A percentile compares a stretch with the other conserved stretches of the same genome.
Conservation (phyloP, 495 filamentous ascomycete genomes). For the Aspergillus affinis region DNA sequence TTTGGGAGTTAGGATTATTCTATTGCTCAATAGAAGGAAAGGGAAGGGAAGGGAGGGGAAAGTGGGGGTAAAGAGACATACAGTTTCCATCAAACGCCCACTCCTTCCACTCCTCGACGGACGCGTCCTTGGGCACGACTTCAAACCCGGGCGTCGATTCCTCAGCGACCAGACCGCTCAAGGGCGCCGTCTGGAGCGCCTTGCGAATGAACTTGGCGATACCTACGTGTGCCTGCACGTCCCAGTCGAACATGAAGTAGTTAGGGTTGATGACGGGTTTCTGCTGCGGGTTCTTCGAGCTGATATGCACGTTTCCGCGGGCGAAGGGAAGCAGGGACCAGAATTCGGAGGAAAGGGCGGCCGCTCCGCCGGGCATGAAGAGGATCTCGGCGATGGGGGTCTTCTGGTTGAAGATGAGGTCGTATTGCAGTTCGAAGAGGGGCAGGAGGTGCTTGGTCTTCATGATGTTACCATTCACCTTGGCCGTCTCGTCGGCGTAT, state of each 20-base stretch:
- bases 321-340: slow-evolving; percentile 51
- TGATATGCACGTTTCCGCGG: slow-evolving; percentile 58
- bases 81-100: slow-evolving; percentile 29
- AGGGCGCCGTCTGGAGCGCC: slow-evolving; percentile 20
- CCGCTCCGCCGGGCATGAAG: slow-evolving; percentile 25
- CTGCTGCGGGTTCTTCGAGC: slow-evolving; percentile 29
- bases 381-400: slow-evolving; percentile 44
- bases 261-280: slow-evolving; percentile 52
- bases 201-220: slow-evolving; percentile 32
- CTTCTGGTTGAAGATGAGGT: slow-evolving; percentile 38
- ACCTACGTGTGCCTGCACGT: slow-evolving; percentile 37
- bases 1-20: too few relatives aligned
- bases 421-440: slow-evolving; percentile 39
- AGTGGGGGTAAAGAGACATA: too few relatives aligned
- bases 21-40: background rate
- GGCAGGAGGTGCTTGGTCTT: slow-evolving; percentile 26
- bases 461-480: slow-evolving; percentile 26
- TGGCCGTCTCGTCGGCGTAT: slow-evolving; percentile 30
- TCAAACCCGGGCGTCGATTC: slow-evolving; percentile 23
- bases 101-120: slow-evolving; percentile 25
- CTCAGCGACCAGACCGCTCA: slow-evolving; percentile 16
- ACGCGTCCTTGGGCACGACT: slow-evolving; percentile 3
- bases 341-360: slow-evolving; percentile 33
- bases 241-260: slow-evolving; percentile 53
- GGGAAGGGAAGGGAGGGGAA: background rate